These are phyloP conservation scores for Porodaedalea pini DNA, from an alignment of 1,284 basidiomycete species.

Conservation along the genomic window DNA sequence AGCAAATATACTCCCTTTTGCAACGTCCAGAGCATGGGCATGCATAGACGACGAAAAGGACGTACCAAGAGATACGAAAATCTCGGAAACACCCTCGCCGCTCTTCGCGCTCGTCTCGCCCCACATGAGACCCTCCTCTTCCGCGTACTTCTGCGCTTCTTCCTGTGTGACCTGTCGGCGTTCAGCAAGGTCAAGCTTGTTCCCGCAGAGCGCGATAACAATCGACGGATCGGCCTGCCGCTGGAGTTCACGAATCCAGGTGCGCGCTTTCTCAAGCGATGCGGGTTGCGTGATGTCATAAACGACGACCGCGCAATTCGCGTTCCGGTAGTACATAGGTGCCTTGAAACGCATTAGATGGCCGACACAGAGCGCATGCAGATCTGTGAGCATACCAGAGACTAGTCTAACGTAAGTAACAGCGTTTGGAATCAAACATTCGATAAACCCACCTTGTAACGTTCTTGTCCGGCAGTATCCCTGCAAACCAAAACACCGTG, in stretches of 20 bases:
- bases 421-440: conserved; percentile 9
- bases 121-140: conserved; percentile 95
- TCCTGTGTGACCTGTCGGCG: conserved; percentile 80
- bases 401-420: conserved; percentile 23
- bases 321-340: conserved; percentile 91
- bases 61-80: conserved; percentile 85
- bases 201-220: conserved; percentile 93
- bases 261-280: conserved; percentile 92
- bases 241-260: conserved; percentile 95
- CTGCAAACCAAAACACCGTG: conserved; percentile 35
- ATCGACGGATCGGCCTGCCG: conserved; percentile 97
- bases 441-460: conserved; percentile 69
- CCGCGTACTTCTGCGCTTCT: conserved; percentile 89
- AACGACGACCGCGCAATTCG: conserved; percentile 83
- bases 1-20: conserved; percentile 9
- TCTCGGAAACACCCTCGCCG: conserved; percentile 84
- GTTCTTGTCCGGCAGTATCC: conserved; percentile 92
- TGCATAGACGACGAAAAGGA: conserved; percentile 19
- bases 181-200: conserved; percentile 86
- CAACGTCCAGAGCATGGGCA: conserved; percentile 5
- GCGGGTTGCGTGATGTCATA: conserved; percentile 85
- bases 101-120: conserved; percentile 94
- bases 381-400: conserved; percentile 27
- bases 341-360: conserved; percentile 47
- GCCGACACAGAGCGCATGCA: conserved; percentile 12